phyloP scores from a whole-genome alignment of 2,329 filamentous ascomycete genomes.

The Stagonosporopsis cucurbitacearum region DNA sequence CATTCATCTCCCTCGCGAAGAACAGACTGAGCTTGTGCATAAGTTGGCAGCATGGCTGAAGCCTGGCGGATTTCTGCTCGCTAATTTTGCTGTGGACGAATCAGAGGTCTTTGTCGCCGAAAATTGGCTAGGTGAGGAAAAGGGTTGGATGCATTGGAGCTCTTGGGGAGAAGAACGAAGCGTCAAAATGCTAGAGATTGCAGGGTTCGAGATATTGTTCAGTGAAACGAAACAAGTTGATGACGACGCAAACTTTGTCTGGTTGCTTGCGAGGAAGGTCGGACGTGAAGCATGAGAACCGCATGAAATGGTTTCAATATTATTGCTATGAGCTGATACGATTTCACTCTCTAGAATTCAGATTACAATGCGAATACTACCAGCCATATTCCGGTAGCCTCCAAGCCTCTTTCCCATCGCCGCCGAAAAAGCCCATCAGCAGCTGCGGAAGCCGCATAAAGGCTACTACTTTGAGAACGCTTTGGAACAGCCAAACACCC shows the following conservation, averaged over 20 bases:
- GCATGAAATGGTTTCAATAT: neutral
- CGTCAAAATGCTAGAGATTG: conserved; percentile 36
- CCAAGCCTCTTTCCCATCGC: conserved; percentile 13
- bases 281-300: too few relatives aligned
- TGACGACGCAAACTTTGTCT: conserved; percentile 37
- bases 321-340: too few relatives aligned
- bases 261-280: conserved; percentile 28
- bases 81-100: conserved; percentile 49
- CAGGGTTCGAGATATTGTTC: conserved; percentile 33
- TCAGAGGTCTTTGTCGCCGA: conserved; percentile 17
- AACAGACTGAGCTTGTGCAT: conserved; percentile 57
- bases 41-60: conserved; percentile 58
- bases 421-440: conserved; percentile 6
- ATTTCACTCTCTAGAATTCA: neutral
- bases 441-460: conserved; percentile 8
- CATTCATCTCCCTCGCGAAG: conserved; percentile 60
- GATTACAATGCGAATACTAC: neutral
- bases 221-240: conserved; percentile 33
- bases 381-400: conserved; percentile 25
- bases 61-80: conserved; percentile 56
- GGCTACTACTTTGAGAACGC: conserved; percentile 19
- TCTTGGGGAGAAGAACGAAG: conserved; percentile 48
- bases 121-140: conserved; percentile 46
- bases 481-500: conserved; percentile 33
- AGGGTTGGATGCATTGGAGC: conserved; percentile 51